Evolutionary conservation across 108 stramenopile genomes (phyloP).

Genomic region (Nitzschia sp.): DNA sequence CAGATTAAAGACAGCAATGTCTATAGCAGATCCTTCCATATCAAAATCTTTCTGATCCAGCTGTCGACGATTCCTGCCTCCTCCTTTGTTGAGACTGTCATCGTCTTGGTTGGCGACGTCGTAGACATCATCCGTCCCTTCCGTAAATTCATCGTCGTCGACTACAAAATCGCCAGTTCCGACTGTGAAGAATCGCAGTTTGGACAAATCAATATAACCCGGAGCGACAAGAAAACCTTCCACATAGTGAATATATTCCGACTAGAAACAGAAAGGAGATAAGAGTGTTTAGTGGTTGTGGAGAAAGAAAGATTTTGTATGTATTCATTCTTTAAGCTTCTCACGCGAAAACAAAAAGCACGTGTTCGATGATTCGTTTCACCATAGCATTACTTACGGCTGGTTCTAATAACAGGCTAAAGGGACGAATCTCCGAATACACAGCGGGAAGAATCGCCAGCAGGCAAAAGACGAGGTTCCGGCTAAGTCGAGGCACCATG

Average conservation of each 20-base stretch:
- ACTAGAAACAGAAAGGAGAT: not conserved
- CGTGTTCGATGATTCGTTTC: no score
- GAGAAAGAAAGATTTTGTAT: no score
- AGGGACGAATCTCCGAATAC: constrained; percentile 36
- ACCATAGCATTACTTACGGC: constrained; percentile 16
- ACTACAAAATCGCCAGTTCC: constrained; percentile 9
- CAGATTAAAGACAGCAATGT: constrained; percentile 35
- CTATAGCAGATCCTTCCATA: constrained; percentile 30
- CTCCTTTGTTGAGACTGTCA: constrained; percentile 28
- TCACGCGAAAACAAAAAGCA: not conserved
- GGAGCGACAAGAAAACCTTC: constrained; percentile 79
- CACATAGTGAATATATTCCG: constrained; percentile 65
- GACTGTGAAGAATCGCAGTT: constrained; percentile 43
- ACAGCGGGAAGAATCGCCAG: not conserved
- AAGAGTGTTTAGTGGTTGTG: no score
- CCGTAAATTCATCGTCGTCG: constrained; percentile 18
- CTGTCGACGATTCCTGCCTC: constrained; percentile 34
- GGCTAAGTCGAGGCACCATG: not conserved
- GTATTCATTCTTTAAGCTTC: no score
- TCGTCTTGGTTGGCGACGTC: constrained; percentile 11
- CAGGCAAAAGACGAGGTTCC: not conserved
- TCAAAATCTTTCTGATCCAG: constrained; percentile 7
- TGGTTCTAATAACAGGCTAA: constrained; percentile 36
- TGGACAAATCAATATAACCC: constrained; percentile 73
- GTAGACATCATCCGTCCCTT: not conserved